Percentiles rank a stretch among this genome's conserved stretches.
These are phyloP conservation scores for Perilla frutescens DNA, from an alignment of 257 asterid species.

Conservation along the genomic window DNA sequence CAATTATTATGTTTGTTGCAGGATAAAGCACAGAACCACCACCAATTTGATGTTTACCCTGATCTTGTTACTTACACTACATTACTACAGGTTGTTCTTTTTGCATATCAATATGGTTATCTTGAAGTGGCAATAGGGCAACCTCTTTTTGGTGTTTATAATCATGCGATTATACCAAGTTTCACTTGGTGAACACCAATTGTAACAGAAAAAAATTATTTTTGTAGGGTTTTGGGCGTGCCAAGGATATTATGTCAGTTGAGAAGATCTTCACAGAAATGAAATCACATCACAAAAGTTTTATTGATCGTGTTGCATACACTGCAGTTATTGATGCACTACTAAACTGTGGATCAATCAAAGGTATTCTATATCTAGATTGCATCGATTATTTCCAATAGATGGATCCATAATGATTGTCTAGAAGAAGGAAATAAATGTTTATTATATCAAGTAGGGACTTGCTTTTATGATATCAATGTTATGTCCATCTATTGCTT, in stretches of 20 bases:
- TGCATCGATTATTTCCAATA: constrained; percentile 3
- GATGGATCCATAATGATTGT: constrained; percentile 18
- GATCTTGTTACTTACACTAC: constrained; percentile 72
- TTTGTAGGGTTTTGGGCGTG: constrained; percentile 64
- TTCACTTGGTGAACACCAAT: not conserved
- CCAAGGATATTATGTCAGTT: constrained; percentile 53
- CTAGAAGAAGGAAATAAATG: constrained; percentile 5
- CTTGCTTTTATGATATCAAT: constrained; percentile 13
- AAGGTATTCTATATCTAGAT: constrained; percentile 48
- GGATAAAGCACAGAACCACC: constrained; percentile 55
- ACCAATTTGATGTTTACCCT: constrained; percentile 50
- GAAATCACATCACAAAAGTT: constrained; percentile 51
- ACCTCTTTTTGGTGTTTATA: constrained; percentile 25
- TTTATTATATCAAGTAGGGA: not conserved
- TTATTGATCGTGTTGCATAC: constrained; percentile 74
- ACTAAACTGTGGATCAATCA: constrained; percentile 61
- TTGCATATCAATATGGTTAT: constrained; percentile 13
- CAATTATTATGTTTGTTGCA: constrained; percentile 45
- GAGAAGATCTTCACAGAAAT: constrained; percentile 58
- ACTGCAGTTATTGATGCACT: constrained; percentile 61
- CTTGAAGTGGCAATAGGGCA: constrained; percentile 21
- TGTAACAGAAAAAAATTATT: constrained; percentile 12
- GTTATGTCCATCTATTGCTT: not conserved
- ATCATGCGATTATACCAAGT: too few relatives aligned
- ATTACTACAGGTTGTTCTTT: constrained; percentile 56